Evolutionary conservation across 306 rosid species (phyloP), one percentile per base, ranked within the genome.

Genomic region (Hippophae tibetana): DNA sequence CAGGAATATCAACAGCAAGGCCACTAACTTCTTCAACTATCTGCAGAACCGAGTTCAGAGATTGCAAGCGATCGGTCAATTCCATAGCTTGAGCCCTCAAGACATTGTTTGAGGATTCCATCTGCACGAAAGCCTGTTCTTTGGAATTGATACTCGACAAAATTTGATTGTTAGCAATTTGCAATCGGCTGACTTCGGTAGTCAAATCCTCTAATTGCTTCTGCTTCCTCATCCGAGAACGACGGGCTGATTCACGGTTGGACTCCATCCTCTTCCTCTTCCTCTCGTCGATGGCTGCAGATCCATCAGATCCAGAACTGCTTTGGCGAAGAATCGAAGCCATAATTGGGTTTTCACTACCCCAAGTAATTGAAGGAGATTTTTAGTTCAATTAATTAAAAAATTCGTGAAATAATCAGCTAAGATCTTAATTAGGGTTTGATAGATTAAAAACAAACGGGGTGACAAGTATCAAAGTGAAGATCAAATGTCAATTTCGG

Each of bases 221-320:
- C 86, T 92, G 99, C 80, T 92, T 92, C 78, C 79, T 86, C 90
- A 84, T 73, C 74, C 99, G 61, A 6, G 99, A 92, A 5, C 97
- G 84, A 65, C 99, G 58, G 1, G 99, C 99, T 6, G 95, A 92
- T 74, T 92, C 99, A 5, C 99, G 81, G 58, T 92, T 92, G 9
- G 99, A 92, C 40, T 69, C 61, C 97, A 92, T 92, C 74, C 96
- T 78, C 88, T 88, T 92, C 81, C 96, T 74, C 80, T 92, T 92
- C 77, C 84, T 72, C 54, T 92, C 95, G 65, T 92, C 95, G 61
- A 81, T 62, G 62, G 41, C 7, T 1, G 54, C 78, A 10, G 68
- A 65, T 4, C 76, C 88, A 14, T 85, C 90, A 0, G 97, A 88
- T 56, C 98, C 95, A 0, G 89, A 81, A 63, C 96, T 85, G 46